Conservation (phyloP, 306 rosid species). For the Gastrolobium villosum region DNA sequence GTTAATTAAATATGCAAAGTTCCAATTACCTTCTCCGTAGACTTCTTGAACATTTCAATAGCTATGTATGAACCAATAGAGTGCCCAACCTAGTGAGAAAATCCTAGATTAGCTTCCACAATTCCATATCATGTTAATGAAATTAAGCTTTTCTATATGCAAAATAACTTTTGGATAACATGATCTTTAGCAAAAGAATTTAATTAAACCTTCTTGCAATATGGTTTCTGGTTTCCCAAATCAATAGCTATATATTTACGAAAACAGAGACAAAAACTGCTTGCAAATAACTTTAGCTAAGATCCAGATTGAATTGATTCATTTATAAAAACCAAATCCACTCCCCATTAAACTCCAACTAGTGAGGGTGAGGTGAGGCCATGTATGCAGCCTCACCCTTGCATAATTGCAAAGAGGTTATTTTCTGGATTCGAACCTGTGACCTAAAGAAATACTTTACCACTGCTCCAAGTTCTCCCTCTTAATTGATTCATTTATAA, state of each 20-base stretch:
- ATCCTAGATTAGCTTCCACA: conserved; percentile 44
- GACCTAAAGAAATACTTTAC: too few relatives aligned
- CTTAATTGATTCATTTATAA: conserved; percentile 10
- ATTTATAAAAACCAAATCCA: background rate
- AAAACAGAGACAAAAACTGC: conserved; percentile 16
- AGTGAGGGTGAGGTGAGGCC: too few relatives aligned
- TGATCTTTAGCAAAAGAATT: conserved; percentile 39
- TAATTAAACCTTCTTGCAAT: conserved; percentile 28
- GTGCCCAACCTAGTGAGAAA: conserved; percentile 80
- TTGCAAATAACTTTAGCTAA: conserved; percentile 23
- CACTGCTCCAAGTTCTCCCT: too few relatives aligned
- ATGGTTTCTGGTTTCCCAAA: conserved; percentile 18
- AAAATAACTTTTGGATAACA: conserved; percentile 16
- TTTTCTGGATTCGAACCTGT: too few relatives aligned
- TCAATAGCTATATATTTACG: conserved; percentile 11
- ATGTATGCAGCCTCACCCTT: too few relatives aligned
- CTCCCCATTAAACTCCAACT: too few relatives aligned
- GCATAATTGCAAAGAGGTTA: too few relatives aligned
- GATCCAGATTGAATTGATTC: conserved; percentile 32
- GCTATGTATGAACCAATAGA: conserved; percentile 88
- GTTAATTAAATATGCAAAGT: conserved; percentile 34
- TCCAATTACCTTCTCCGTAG: conserved; percentile 68
- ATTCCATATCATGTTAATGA: conserved; percentile 32
- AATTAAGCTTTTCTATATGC: conserved; percentile 33
- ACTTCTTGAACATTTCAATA: conserved; percentile 67